Base-by-base conservation (phyloP, 2,329 filamentous ascomycete genomes). In the Apiospora marii region DNA sequence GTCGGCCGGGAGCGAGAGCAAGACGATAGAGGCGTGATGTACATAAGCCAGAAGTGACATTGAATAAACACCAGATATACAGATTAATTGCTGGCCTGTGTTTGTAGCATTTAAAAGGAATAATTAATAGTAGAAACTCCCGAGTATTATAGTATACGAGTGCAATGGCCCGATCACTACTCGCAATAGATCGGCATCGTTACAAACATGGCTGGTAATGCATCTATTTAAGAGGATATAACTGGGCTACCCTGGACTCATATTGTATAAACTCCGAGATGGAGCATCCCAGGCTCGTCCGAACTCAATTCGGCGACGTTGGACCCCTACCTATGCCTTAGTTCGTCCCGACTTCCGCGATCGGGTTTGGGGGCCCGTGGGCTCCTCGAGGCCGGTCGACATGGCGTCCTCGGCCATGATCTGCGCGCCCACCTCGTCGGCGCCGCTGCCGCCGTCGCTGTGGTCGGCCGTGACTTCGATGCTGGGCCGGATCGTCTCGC, bases 331-430 rank as follows among this genome's bases (percentile, higher is more conserved):
- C 34, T 64, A 64, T 64, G 58, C 34, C 58, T 64, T 64, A 64
- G 41, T 64, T 12, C 58, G 58, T 37, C 58, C 58, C 58, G 58
- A 64, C 34, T 64, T 41, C 22, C 58, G 58, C 58, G 58, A 64
- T n/a, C 58, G 58, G 19, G 58, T 64, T 5, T 2, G 19, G 34
- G 58, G 58, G 19, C 58, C 58, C 8, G 22, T 64, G 34, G 3
- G 58, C 58, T 64, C 58, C 2, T 64, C 58, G 34, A 64, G 10
- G 22, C 58, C 34, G 19, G 58, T 64, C 19, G 58, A 34, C 58
- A 41, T 64, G 58, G 58, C 58, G 30, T 64, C 58, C 13, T 64
- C 58, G 58, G 58, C 58, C 58, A 24, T 64, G 22, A 64, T 64
- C 58, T 64, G 58, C 8, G 58, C 58, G 58, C 58, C 58, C 1